A percentile compares a stretch with the other conserved stretches of the same genome.
Conservation (phyloP, 192 early-diverging fungal genomes). For the Backusella mclennaniae region DNA sequence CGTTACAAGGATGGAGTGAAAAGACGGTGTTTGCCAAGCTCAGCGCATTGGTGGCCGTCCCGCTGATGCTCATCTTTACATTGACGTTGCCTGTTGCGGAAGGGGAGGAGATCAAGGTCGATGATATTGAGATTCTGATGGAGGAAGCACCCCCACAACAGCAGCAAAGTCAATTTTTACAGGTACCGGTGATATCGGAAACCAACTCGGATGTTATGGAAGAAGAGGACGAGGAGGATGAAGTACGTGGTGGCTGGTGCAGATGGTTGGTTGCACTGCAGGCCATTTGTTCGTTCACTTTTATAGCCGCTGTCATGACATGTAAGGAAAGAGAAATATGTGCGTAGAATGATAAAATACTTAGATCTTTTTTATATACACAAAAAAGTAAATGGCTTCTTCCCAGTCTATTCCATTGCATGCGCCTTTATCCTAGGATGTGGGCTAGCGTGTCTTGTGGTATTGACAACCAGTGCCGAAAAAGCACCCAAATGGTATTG, state of each 20-base stretch:
- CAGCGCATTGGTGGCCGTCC: constrained; percentile 46
- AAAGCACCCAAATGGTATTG: constrained; percentile 44
- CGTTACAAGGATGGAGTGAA: constrained; percentile 48
- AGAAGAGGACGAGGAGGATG: background rate
- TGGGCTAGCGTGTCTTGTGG: constrained; percentile 17
- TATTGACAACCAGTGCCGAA: constrained; percentile 29
- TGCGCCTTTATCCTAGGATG: constrained; percentile 32
- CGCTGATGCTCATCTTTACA: constrained; percentile 50
- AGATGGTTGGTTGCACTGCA: constrained; percentile 55
- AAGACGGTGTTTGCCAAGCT: constrained; percentile 45
- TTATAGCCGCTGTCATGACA: constrained; percentile 40
- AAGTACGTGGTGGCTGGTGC: constrained; percentile 43
- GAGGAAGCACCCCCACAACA: background rate
- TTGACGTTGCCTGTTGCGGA: constrained; percentile 66
- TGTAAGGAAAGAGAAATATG: constrained; percentile 27
- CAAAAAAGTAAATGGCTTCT: constrained; percentile 15
- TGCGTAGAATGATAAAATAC: background rate
- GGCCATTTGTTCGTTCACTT: constrained; percentile 49
- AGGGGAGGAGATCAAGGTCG: constrained; percentile 31
- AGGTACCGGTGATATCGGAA: background rate
- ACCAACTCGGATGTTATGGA: background rate
- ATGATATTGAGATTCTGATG: constrained; percentile 24
- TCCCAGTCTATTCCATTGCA: constrained; percentile 21
- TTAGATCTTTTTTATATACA: too few relatives aligned
- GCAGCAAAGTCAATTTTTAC: background rate